Base-by-base conservation (phyloP, 192 early-diverging fungal genomes). In the Powellomyces hirtus region DNA sequence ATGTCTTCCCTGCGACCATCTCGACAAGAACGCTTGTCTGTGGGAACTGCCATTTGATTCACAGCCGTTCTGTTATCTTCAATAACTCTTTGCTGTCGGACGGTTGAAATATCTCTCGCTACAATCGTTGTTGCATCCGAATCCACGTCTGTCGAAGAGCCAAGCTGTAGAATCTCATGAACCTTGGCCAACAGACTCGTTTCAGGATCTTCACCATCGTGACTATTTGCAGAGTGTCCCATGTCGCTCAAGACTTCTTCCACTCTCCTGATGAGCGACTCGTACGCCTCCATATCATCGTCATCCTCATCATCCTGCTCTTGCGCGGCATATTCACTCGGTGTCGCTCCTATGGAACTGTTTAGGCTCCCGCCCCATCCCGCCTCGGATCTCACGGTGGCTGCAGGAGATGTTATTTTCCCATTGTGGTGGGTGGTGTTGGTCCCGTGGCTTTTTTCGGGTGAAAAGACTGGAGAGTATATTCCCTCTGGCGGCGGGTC, bases 181-280 rank as follows among this genome's bases (percentile, higher is more conserved):
- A 70, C 68, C 33, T 70, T 70, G 10, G 16, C 34, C 58, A 70
- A 51, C 49, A 70, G 38, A 35, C 59, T 62, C 31, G 60, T 46
- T 38, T 70, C 68, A n/a, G 40, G 10, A 62, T 70, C 60, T n/a
- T 46, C 57, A 5, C 18, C 22, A 1, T 42, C 22, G 3, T 35
- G 38, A n/a, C 29, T 44, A 13, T 42, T 57, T 1, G 0, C 35
- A 1, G 14, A 18, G 26, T 49, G 3, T 7, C 26, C 5, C 5
- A 24, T 16, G 31, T 29, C 13, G 6, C 42, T 50, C 31, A 70
- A 36, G 20, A 42, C 68, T 51, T 70, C 68, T 26, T 70, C 44
- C 8, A 70, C 68, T 8, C 68, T 42, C 27, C 31, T 11, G 20
- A 70, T 38, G 30, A 70, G 38, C 46, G 33, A 22, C 1, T 62